Evolutionary conservation across 257 asterid species (phyloP).

Genomic region (Knoxia roxburghii): DNA sequence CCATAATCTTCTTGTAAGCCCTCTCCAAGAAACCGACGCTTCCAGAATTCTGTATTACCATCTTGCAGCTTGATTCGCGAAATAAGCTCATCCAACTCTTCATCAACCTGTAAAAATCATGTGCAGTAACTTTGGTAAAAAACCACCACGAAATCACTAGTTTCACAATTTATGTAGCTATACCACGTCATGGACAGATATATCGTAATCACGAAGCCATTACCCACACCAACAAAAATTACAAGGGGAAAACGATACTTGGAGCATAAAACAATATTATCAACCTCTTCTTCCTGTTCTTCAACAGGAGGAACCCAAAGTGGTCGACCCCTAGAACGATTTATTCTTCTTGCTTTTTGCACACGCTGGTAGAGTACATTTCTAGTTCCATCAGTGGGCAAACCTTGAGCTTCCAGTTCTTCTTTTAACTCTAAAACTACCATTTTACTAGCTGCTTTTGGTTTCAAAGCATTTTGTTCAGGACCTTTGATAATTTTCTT

Average conservation of each 20-base stretch:
- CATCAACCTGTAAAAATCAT: conserved; percentile 60
- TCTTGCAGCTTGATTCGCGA: conserved; percentile 88
- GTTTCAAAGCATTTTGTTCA: conserved; percentile 72
- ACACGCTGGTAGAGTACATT: conserved; percentile 98
- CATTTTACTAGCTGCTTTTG: conserved; percentile 99
- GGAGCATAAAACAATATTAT: conserved; percentile 1
- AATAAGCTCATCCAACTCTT: conserved; percentile 85
- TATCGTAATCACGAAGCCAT: not conserved
- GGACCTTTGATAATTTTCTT: conserved; percentile 90
- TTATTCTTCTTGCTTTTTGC: conserved; percentile 97
- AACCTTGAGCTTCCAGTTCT: conserved; percentile 96
- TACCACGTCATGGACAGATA: not conserved
- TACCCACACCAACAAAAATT: not conserved
- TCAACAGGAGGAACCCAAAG: conserved; percentile 99
- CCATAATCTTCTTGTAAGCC: conserved; percentile 57
- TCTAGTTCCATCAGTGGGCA: conserved; percentile 96
- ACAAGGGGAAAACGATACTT: not conserved
- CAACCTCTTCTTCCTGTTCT: conserved; percentile 97
- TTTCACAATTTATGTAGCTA: not conserved
- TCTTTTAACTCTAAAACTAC: conserved; percentile 84
- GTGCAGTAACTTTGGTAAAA: not conserved
- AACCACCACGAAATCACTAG: conserved; percentile 5
- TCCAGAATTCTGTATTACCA: conserved; percentile 98
- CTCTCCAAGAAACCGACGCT: conserved; percentile 93
- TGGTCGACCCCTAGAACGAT: conserved; percentile 97